These are phyloP conservation scores for Hyphopichia buzzinii DNA, from an alignment of 1,139 yeast genomes.

Conservation along the genomic window DNA sequence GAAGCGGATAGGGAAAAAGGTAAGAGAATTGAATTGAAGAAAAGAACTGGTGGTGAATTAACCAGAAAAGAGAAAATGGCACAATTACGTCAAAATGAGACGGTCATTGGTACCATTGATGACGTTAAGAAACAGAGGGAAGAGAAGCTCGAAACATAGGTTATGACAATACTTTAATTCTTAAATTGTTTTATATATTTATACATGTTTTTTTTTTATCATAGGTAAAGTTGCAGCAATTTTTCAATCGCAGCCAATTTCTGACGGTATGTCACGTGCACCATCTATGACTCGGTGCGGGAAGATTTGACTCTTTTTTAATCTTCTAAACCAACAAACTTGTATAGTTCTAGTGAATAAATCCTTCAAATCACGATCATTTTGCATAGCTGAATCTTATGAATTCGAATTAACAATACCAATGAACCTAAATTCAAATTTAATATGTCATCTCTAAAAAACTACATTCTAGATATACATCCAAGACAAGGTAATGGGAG, in stretches of 20 bases:
- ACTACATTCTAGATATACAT: slow-evolving; percentile 27
- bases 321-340: too few relatives aligned
- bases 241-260: background rate
- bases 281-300: background rate
- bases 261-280: background rate
- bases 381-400: too few relatives aligned
- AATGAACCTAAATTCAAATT: too few relatives aligned
- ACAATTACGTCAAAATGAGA: slow-evolving; percentile 63
- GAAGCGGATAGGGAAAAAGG: slow-evolving; percentile 52
- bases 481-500: slow-evolving; percentile 15
- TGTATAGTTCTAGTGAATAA: too few relatives aligned
- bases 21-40: slow-evolving; percentile 41
- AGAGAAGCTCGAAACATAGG: slow-evolving; percentile 8
- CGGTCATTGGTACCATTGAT: slow-evolving; percentile 63
- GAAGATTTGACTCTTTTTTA: background rate
- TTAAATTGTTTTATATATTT: background rate
- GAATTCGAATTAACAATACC: too few relatives aligned
- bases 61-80: slow-evolving; percentile 52
- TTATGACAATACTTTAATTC: background rate
- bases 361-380: too few relatives aligned
- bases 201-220: background rate
- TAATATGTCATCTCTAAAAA: slow-evolving; percentile 31
- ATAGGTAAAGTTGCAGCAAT: background rate
- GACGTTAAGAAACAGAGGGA: slow-evolving; percentile 33
- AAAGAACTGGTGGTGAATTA: slow-evolving; percentile 42